Evolutionary conservation across 179 eudicot genomes (phyloP).

Genomic region (Beta corolliflora): DNA sequence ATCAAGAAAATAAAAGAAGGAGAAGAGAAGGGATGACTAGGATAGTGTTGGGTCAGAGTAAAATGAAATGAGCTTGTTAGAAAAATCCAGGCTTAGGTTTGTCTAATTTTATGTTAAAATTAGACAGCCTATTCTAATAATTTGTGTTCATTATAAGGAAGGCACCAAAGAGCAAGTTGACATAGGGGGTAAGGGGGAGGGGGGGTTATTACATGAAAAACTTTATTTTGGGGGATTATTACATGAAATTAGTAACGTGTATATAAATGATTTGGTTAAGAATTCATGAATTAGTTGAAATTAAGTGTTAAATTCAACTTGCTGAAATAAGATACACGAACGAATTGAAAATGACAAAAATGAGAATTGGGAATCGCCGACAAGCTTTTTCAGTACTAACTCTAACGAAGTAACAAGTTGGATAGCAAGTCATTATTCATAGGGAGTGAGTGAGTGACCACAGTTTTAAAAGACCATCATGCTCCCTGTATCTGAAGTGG

Average conservation of each 20-base stretch:
- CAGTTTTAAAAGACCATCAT: conserved; percentile 18
- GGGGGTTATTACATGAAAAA: too few species aligned
- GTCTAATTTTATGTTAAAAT: too few species aligned
- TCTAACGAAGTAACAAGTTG: neutral
- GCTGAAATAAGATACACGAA: neutral
- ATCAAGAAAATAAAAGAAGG: too few species aligned
- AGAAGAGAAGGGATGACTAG: too few species aligned
- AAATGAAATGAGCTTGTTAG: too few species aligned
- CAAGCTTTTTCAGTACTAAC: neutral
- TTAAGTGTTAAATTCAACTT: neutral
- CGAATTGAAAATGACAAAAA: conserved; percentile 9
- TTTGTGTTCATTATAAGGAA: too few species aligned
- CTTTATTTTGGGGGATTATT: too few species aligned
- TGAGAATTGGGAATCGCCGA: conserved; percentile 13
- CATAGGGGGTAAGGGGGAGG: too few species aligned
- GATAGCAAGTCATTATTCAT: conserved; percentile 22
- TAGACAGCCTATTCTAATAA: too few species aligned
- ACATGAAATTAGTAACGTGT: neutral
- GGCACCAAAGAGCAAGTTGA: too few species aligned
- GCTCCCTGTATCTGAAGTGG: conserved; percentile 17
- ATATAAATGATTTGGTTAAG: neutral
- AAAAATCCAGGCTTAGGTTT: too few species aligned
- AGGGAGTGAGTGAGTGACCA: neutral
- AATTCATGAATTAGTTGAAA: neutral
- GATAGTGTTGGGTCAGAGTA: too few species aligned